Base-by-base conservation (phyloP, 768 basidiomycete genomes). In the Saitozyma sp. region DNA sequence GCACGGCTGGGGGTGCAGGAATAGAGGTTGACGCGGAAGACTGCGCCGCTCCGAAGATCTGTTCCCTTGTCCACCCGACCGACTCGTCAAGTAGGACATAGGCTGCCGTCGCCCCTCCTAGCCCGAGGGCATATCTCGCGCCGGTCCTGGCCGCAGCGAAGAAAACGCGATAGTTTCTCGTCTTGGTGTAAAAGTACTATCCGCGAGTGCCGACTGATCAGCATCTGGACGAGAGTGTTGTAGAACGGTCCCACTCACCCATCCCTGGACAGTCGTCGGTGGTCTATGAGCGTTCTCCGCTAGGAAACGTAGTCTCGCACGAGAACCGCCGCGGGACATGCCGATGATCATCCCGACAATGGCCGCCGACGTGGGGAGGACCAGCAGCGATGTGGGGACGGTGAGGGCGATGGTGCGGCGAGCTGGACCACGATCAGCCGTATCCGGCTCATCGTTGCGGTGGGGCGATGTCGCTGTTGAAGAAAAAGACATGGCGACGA, bases 101-200 rank as follows among this genome's bases (percentile, higher is more conserved):
- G 0, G 59, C 38, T 1, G 66, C 66, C 5, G 78, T 74, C 1
- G 74, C 70, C 3, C 72, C 71, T 42, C 76, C 71, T 1, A 79
- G 59, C 8, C 60, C 67, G n/a, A 72, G 48, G 43, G 72, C 78
- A 50, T 74, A 74, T 46, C 64, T 67, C 0, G 67, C 66, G 13
- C 76, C 78, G 41, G 65, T 67, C 16, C 65, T 64, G 11, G 63
- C 58, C 1, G 70, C 73, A 1, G 64, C 67, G 53, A 68, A 74
- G 50, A 77, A 64, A 11, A 79, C 71, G 16, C 70, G 61, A 57
- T 79, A 79, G 45, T 79, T 79, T 40, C 78, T 59, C 0, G 78
- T 77, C 63, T 77, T 77, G 48, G 76, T 75, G 66, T 79, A 79
- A 50, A 77, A 79, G 66, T 79, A 79, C 78, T 78, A 46, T 2